phyloP scores from a whole-genome alignment of 805 yeast species.

The Candida dendrica region DNA sequence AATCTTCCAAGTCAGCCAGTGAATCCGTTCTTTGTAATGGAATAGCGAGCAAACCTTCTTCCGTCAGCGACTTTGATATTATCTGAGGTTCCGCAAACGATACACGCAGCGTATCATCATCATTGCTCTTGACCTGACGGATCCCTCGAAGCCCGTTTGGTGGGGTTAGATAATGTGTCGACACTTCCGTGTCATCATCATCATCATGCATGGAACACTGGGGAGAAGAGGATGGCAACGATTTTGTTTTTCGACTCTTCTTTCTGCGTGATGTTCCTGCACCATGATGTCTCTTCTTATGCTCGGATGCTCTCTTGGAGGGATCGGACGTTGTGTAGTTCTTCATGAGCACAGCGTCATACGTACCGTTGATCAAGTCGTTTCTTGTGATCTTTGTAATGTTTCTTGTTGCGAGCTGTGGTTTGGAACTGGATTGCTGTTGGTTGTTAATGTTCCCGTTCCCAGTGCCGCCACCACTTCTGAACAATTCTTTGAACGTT shows the following conservation, averaged over 20 bases:
- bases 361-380: constrained; percentile 12
- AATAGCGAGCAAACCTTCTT: not conserved
- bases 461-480: not conserved
- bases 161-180: too few species aligned
- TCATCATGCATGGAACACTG: too few species aligned
- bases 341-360: not conserved
- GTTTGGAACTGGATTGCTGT: not conserved
- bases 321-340: not conserved
- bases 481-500: not conserved
- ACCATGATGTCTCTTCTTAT: not conserved
- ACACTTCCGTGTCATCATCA: too few species aligned
- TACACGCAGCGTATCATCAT: not conserved
- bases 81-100: not conserved
- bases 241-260: not conserved
- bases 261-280: not conserved
- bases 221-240: not conserved
- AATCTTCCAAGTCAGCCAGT: too few species aligned
- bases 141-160: too few species aligned
- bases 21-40: not conserved
- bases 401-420: constrained; percentile 13
- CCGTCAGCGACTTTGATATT: not conserved
- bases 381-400: constrained; percentile 19
- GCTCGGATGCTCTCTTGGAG: not conserved
- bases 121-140: too few species aligned
- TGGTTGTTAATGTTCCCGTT: not conserved